These are phyloP conservation scores for Leavenworthia alabamica DNA, from an alignment of 345 rosid genomes.

Conservation along the genomic window DNA sequence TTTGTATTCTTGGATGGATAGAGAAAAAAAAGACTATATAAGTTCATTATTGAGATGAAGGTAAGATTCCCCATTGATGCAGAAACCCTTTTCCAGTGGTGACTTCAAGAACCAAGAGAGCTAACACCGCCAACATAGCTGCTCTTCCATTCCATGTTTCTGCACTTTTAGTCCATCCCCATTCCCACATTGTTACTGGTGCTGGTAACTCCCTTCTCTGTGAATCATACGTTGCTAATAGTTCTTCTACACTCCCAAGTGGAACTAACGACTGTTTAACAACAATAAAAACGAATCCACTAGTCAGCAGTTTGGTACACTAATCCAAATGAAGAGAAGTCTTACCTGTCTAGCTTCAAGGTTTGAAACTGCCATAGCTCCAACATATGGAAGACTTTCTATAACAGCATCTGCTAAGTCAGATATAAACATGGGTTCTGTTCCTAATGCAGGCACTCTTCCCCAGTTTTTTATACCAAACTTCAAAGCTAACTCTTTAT, in stretches of 20 bases:
- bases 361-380: slow-evolving; percentile 96
- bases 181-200: slow-evolving; percentile 92
- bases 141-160: slow-evolving; percentile 99
- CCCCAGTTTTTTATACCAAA: slow-evolving; percentile 97
- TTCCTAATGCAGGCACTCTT: slow-evolving; percentile 91
- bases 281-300: too few species aligned
- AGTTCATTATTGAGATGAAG: slow-evolving; percentile 41
- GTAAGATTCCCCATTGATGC: slow-evolving; percentile 89
- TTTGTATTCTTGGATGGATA: neutral
- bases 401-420: slow-evolving; percentile 98
- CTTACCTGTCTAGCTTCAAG: slow-evolving; percentile 99
- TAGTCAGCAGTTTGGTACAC: too few species aligned
- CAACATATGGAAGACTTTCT: slow-evolving; percentile 96
- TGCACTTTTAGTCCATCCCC: slow-evolving; percentile 99
- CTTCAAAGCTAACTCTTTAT: slow-evolving; percentile 81
- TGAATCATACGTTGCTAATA: slow-evolving; percentile 82
- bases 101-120: slow-evolving; percentile 77
- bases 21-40: slow-evolving; percentile 3
- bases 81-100: slow-evolving; percentile 92
- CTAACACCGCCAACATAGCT: slow-evolving; percentile 89
- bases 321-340: too few species aligned
- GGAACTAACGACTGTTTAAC: slow-evolving; percentile 84
- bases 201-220: slow-evolving; percentile 88
- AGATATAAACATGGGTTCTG: slow-evolving; percentile 86
- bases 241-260: slow-evolving; percentile 85